Base-by-base conservation (phyloP, 768 basidiomycete species). In the Strobilomyces confusus region DNA sequence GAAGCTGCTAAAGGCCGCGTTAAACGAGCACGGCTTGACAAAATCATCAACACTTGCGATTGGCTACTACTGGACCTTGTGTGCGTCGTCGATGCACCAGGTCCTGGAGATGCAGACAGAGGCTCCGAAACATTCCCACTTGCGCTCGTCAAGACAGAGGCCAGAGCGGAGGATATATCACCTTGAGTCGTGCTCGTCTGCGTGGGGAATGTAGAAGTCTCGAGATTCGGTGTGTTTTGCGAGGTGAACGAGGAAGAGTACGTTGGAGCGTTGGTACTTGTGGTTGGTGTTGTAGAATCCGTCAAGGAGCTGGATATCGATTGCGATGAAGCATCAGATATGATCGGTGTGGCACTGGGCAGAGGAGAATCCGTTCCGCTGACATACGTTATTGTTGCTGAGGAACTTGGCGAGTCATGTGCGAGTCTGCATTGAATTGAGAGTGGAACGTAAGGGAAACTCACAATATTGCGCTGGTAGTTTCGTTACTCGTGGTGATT, bases 11-110 rank as follows among this genome's bases (percentile, higher is more conserved):
- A 37, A 56, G 44, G 30, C n/a, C 6, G 57, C 15, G 20, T 45
- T 53, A 30, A 49, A 37, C 19, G n/a, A 63, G 37, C 12, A 43
- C 15, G 32, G 8, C 23, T 41, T 6, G 23, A 40, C 6, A 22
- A 29, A 41, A 44, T 32, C 9, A 19, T 40, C 11, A n/a, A 55
- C 26, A 68, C 68, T 54, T 68, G 68, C 63, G 67, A 63, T 32
- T 58, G 58, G 13, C 56, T 47, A 40, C 50, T 48, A 42, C 50
- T 60, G 26, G 54, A 52, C 34, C 51, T 56, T 45, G 44, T 84
- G 51, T 74, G 65, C 3, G 80, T 81, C 19, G 77, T 66, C 22
- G 75, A 58, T 19, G 63, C 61, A 9, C 82, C 80, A 57, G 79
- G 69, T 12, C 34, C 48, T 20, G 11, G 6, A n/a, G 36, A 22